Conservation (phyloP, 2,329 filamentous ascomycete genomes). For the Neonectria ditissima region DNA sequence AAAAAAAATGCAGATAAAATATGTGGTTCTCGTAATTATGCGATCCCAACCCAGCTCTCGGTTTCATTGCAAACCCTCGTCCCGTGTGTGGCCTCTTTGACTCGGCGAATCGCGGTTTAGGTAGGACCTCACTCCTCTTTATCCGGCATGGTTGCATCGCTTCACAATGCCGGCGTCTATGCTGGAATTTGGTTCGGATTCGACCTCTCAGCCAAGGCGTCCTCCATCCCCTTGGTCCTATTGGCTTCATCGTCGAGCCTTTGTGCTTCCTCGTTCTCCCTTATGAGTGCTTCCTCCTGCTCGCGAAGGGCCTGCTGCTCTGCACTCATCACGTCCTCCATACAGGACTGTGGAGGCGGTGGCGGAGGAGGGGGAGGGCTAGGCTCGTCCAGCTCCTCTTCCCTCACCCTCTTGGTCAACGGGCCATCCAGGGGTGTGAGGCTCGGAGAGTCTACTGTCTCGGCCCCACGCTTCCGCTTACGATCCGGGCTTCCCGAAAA, state of each 20-base stretch:
- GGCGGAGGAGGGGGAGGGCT: conserved; percentile 62
- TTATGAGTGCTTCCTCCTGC: conserved; percentile 63
- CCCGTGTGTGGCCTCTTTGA: conserved; percentile 7
- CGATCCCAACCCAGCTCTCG: conserved; percentile 17
- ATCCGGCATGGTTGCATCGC: conserved; percentile 2
- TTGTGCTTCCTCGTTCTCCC: conserved; percentile 67
- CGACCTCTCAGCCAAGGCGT: conserved; percentile 27
- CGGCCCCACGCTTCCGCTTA: conserved; percentile 73
- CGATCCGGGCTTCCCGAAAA: conserved; percentile 63
- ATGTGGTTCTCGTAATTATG: conserved; percentile 23
- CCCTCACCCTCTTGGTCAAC: conserved; percentile 64
- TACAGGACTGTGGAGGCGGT: conserved; percentile 57
- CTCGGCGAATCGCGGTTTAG: conserved; percentile 24
- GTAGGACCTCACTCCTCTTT: conserved; percentile 25
- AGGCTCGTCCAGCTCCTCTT: conserved; percentile 56
- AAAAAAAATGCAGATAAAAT: conserved; percentile 20
- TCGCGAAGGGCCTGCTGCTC: conserved; percentile 60
- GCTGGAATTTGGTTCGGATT: conserved; percentile 40
- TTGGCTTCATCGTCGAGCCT: conserved; percentile 62
- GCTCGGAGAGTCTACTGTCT: conserved; percentile 54
- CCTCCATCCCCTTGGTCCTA: conserved; percentile 44
- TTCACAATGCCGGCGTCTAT: conserved; percentile 5
- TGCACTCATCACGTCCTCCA: conserved; percentile 52
- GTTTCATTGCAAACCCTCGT: conserved; percentile 20
- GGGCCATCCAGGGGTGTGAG: conserved; percentile 67